These are phyloP conservation scores for Phytopythium chamaehyphon DNA, from an alignment of 352 stramenopile species.

Conservation along the genomic window DNA sequence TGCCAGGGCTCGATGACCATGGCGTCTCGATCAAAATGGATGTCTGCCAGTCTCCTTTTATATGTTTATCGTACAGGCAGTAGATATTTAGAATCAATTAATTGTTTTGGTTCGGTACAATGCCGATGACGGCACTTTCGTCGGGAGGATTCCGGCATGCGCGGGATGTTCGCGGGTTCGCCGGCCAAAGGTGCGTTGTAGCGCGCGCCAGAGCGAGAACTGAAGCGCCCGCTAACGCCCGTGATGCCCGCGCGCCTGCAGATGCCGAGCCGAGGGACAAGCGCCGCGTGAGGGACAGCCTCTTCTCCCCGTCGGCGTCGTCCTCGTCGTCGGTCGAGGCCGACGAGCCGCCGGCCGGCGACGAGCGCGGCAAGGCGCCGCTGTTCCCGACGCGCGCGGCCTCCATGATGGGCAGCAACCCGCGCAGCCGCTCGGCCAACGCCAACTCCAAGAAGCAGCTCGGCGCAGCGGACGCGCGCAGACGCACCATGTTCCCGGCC, in stretches of 20 bases:
- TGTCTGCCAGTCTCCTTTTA: no score
- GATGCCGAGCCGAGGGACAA: slow-evolving; percentile 4
- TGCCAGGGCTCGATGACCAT: no score
- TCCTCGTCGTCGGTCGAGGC: slow-evolving; percentile 6
- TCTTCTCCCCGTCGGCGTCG: slow-evolving; percentile 12
- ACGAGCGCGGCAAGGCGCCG: slow-evolving; percentile 3
- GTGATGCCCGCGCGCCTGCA: background rate
- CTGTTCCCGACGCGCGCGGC: slow-evolving; percentile 6
- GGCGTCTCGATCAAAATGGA: no score
- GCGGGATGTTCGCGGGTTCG: slow-evolving; percentile 3
- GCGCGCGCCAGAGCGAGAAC: no score
- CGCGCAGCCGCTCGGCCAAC: slow-evolving; percentile 22
- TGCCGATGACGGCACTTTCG: no score
- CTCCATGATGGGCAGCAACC: slow-evolving; percentile 1
- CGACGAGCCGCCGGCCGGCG: background rate
- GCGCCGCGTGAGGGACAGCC: slow-evolving; percentile 6
- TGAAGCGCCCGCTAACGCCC: background rate
- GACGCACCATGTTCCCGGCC: slow-evolving; percentile 39
- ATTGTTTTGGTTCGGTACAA: no score
- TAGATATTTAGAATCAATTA: no score
- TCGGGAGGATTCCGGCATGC: background rate
- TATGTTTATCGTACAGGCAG: no score
- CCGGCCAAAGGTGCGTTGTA: slow-evolving; percentile 8
- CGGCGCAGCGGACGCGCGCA: slow-evolving; percentile 17
- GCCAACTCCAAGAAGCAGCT: slow-evolving; percentile 17